Conservation (phyloP, 768 basidiomycete genomes). For the Russula sp. region DNA sequence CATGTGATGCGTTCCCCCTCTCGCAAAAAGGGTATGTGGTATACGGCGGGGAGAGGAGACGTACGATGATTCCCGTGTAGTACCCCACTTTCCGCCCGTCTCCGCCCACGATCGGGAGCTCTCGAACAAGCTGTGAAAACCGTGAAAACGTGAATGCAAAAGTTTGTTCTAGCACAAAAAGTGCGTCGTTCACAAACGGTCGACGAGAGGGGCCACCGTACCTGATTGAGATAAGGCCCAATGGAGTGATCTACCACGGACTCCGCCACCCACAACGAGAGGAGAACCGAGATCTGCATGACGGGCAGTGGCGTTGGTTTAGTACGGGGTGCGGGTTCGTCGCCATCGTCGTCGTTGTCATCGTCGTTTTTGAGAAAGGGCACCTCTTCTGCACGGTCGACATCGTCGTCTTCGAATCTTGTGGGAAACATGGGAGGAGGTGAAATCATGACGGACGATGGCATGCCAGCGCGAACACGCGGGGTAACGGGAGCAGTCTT, state of each 20-base stretch:
- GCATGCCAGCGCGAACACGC: too few species aligned
- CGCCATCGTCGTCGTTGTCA: not conserved
- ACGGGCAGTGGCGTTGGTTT: slow-evolving; percentile 38
- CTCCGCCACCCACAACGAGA: slow-evolving; percentile 40
- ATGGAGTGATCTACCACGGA: slow-evolving; percentile 42
- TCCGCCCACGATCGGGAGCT: slow-evolving; percentile 37
- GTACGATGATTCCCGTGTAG: slow-evolving; percentile 43
- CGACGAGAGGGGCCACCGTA: slow-evolving; percentile 15
- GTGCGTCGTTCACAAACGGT: too few species aligned
- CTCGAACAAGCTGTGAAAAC: slow-evolving; percentile 38
- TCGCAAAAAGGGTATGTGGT: slow-evolving; percentile 11
- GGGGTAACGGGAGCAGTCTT: too few species aligned
- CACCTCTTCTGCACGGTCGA: not conserved
- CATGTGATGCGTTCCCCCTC: too few species aligned
- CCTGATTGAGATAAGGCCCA: slow-evolving; percentile 46
- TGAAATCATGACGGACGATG: too few species aligned
- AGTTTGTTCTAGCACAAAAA: not conserved
- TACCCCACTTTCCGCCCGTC: slow-evolving; percentile 42
- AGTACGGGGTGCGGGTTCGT: not conserved
- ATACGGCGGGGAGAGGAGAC: slow-evolving; percentile 25
- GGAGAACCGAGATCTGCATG: slow-evolving; percentile 37
- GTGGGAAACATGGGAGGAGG: not conserved
- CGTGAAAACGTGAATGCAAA: not conserved
- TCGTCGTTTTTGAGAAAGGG: not conserved
- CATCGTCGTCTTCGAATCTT: not conserved